Evolutionary conservation across 1,284 basidiomycete genomes (phyloP).

Genomic region (Psilocybe mexicana): DNA sequence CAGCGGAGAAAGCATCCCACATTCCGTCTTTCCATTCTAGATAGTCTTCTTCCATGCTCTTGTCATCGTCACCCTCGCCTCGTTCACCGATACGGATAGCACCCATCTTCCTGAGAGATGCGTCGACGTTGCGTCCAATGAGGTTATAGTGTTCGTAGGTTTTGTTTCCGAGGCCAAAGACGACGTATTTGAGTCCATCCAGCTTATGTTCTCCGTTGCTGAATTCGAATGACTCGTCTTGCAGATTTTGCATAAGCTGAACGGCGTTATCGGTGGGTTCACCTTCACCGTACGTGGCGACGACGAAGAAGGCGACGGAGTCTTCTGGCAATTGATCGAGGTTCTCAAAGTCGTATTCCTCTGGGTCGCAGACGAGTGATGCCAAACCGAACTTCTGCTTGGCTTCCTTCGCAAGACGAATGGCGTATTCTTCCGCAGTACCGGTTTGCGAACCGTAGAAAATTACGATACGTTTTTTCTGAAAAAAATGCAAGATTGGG

Average conservation of each 20-base stretch:
- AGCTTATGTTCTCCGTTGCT: slow-evolving; percentile 78
- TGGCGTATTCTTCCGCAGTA: slow-evolving; percentile 94
- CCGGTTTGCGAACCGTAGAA: slow-evolving; percentile 98
- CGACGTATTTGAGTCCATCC: slow-evolving; percentile 90
- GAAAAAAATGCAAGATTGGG: slow-evolving; percentile 10
- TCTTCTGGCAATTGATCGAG: slow-evolving; percentile 90
- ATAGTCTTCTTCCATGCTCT: slow-evolving; percentile 99
- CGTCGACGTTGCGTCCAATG: slow-evolving; percentile 82
- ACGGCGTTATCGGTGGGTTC: slow-evolving; percentile 99
- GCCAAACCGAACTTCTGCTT: slow-evolving; percentile 93
- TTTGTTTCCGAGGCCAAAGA: slow-evolving; percentile 94
- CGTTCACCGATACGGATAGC: slow-evolving; percentile 86
- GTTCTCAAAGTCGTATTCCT: slow-evolving; percentile 97
- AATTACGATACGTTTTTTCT: slow-evolving; percentile 95
- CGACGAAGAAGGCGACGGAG: slow-evolving; percentile 87
- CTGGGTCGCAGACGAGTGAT: slow-evolving; percentile 92
- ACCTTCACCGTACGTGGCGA: slow-evolving; percentile 98
- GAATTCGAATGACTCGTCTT: slow-evolving; percentile 87
- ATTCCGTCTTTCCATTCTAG: slow-evolving; percentile 99
- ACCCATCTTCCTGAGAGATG: slow-evolving; percentile 76
- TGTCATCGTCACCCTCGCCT: slow-evolving; percentile 98
- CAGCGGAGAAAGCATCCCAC: slow-evolving; percentile 86
- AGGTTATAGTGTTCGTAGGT: slow-evolving; percentile 97
- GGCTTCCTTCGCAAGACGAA: slow-evolving; percentile 91
- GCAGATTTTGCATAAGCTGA: slow-evolving; percentile 88